Evolutionary conservation across 2,329 filamentous ascomycete genomes (phyloP).

Genomic region (Claviceps cyperi): DNA sequence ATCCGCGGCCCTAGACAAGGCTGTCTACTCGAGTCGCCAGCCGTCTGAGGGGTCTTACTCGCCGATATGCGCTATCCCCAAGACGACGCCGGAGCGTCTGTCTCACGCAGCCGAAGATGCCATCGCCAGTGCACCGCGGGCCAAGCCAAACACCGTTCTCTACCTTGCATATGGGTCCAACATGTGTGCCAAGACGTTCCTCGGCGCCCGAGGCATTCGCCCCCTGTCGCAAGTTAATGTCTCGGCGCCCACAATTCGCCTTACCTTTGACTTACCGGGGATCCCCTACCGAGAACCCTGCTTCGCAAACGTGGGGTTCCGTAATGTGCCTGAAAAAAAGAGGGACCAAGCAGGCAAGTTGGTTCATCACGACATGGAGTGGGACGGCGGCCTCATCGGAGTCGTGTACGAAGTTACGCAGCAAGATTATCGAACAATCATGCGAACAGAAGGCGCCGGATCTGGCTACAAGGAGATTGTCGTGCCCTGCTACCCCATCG

Average conservation of each 20-base stretch:
- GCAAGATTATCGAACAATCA: conserved; percentile 69
- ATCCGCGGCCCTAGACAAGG: conserved; percentile 13
- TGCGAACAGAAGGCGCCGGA: conserved; percentile 82
- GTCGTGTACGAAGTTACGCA: conserved; percentile 90
- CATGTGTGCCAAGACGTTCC: conserved; percentile 65
- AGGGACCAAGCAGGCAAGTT: conserved; percentile 12
- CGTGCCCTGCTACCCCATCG: conserved; percentile 62
- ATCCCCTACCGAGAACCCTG: conserved; percentile 81
- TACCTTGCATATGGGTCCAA: conserved; percentile 92
- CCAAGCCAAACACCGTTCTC: conserved; percentile 40
- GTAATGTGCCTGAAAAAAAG: conserved; percentile 33
- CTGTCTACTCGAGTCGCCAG: conserved; percentile 9
- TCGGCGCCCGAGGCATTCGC: conserved; percentile 60
- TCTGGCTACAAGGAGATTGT: conserved; percentile 71
- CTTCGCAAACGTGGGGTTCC: conserved; percentile 66
- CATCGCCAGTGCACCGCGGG: conserved; percentile 10
- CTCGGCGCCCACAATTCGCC: conserved; percentile 57
- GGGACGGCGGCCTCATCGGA: conserved; percentile 75
- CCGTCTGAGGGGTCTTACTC: conserved; percentile 14
- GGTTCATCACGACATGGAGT: conserved; percentile 21
- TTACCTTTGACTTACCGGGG: conserved; percentile 78
- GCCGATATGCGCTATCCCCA: conserved; percentile 18
- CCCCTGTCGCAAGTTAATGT: conserved; percentile 74
- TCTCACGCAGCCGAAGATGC: conserved; percentile 15
- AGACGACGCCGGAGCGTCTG: conserved; percentile 16